phyloP scores from a whole-genome alignment of 169 alveolate species.

The Plasmodium knowlesi region DNA sequence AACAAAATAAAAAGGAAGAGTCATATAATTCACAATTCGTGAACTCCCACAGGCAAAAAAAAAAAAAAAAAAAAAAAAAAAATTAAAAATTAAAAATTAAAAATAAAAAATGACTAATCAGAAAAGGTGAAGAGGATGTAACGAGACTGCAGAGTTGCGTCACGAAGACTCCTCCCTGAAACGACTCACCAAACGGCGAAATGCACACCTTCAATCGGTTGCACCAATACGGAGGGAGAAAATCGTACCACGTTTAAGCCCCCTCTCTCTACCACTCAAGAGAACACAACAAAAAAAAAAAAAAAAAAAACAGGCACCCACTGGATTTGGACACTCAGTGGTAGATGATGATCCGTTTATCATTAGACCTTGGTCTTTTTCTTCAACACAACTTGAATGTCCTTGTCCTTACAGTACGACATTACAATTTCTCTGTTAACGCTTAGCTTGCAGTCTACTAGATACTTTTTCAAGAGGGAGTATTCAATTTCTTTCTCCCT shows the following conservation, averaged over 20 bases:
- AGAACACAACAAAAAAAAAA: background rate
- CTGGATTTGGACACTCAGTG: too few species aligned
- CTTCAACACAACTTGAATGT: conserved; percentile 22
- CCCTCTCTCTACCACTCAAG: background rate
- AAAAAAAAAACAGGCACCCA: background rate
- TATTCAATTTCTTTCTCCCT: conserved; percentile 41
- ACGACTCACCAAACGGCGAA: background rate
- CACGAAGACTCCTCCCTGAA: too few species aligned
- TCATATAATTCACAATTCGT: background rate
- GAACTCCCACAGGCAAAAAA: background rate
- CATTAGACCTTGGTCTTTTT: background rate
- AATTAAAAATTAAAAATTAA: too few species aligned
- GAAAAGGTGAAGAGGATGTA: background rate
- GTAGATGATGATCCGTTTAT: background rate
- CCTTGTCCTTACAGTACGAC: conserved; percentile 32
- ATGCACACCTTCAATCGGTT: background rate
- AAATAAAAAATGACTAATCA: background rate
- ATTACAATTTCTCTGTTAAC: conserved; percentile 28
- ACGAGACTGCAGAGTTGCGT: background rate
- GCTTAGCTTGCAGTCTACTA: conserved; percentile 46
- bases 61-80: background rate
- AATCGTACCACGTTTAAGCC: background rate
- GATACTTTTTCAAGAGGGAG: conserved; percentile 18
- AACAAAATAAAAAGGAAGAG: background rate
- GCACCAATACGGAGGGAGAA: background rate